These are phyloP conservation scores for Ogataea sp. DNA, from an alignment of 805 yeast genomes.

Conservation along the genomic window DNA sequence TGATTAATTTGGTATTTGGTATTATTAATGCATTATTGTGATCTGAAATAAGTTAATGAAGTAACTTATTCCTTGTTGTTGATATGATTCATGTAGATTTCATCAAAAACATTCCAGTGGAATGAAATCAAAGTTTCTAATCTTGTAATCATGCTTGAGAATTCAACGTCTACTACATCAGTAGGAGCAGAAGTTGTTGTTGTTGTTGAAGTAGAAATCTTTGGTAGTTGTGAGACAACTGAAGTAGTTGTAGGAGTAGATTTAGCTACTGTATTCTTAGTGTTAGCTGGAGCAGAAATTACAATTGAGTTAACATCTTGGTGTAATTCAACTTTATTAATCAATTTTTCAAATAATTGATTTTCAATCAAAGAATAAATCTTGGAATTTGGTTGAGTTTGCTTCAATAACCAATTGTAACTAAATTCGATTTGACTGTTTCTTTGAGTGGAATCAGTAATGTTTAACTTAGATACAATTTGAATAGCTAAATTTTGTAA, in stretches of 20 bases:
- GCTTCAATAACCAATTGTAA: slow-evolving; percentile 73
- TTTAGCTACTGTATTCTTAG: neutral
- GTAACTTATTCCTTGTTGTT: too few species aligned
- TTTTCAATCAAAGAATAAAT: slow-evolving; percentile 72
- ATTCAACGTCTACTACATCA: slow-evolving; percentile 34
- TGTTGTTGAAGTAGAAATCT: slow-evolving; percentile 7
- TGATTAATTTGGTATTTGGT: too few species aligned
- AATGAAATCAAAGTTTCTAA: slow-evolving; percentile 61
- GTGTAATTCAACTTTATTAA: neutral
- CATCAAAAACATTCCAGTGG: slow-evolving; percentile 80
- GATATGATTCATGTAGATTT: slow-evolving; percentile 35
- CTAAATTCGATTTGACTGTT: slow-evolving; percentile 43
- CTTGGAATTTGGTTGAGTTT: slow-evolving; percentile 75
- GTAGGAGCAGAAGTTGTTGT: slow-evolving; percentile 7
- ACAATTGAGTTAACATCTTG: slow-evolving; percentile 16
- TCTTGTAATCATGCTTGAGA: slow-evolving; percentile 49
- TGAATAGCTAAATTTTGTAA: slow-evolving; percentile 66
- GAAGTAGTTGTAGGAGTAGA: slow-evolving; percentile 17
- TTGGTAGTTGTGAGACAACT: too few species aligned
- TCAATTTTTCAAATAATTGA: slow-evolving; percentile 46
- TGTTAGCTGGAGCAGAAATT: slow-evolving; percentile 17
- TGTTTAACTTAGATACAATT: slow-evolving; percentile 33
- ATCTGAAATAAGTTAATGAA: neutral
- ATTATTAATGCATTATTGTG: neutral
- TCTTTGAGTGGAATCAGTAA: slow-evolving; percentile 18